Evolutionary conservation across 2,329 filamentous ascomycete genomes (phyloP), one percentile per base, ranked within the genome.

Genomic region (Rosellinia necatrix): DNA sequence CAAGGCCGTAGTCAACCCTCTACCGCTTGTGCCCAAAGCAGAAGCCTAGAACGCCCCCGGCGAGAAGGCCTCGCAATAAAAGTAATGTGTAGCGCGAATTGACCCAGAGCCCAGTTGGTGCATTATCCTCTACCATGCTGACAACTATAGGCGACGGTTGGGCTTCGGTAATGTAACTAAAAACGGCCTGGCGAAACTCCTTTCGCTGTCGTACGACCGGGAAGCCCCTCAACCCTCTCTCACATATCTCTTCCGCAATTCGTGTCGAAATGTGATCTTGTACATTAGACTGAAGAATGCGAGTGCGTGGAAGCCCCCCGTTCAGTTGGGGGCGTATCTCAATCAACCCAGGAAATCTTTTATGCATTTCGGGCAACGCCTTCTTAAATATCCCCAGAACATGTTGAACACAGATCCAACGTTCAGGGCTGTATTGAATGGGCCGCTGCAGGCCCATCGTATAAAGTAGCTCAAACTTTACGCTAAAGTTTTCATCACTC

Each of bases 1-100:
- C 78, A 0, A 82, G 72, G 0, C 87, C 86, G 56, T 86, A 90
- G 50, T 88, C 80, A 0, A 90, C 86, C 3, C 81, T 71, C 82
- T 83, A 90, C 1, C 86, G 73, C 62, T 89, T 89, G 12, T 79
- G 70, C 0, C 71, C 68, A 0, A 89, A 70, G 0, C 73, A 74
- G 54, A 86, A 87, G 0, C 63, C 62, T 0, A 90, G 63, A 0
- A 89, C 72, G 0, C 83, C 80, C 0, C 75, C 69, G 0, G 82
- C 80, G 7, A 90, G 68, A 0, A 90, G 73, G 0, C 87, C 80
- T 21, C 81, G 73, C 0, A 87, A 64, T 1, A 85, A 69, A 0
- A 84, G 68, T 0, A 86, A 64, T 0, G 71, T 65, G 1, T 65
- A 62, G 24, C 68, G 69, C 0, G 69, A 35, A 0, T 72, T 56